Base-by-base conservation (phyloP, 2,329 filamentous ascomycete species). In the Phaeosphaeriaceae sp. region DNA sequence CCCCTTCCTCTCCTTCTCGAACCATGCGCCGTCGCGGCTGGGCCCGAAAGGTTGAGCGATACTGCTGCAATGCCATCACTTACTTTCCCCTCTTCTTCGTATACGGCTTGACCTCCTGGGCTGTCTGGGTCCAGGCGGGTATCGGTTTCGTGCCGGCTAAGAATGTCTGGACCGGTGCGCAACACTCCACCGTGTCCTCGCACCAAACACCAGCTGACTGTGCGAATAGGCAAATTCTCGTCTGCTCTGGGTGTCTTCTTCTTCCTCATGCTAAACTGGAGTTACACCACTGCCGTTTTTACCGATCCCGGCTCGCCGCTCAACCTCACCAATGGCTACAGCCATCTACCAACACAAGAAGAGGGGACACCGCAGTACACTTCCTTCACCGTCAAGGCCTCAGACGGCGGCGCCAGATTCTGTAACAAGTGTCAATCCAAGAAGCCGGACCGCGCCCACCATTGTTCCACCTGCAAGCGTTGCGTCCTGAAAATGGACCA, bases 401-500 rank as follows among this genome's bases (percentile, higher is more conserved):
- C 70, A 7, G 92, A 90, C 34, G 94, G 94, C 63, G 89, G 89
- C 64, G 77, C 89, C 43, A 85, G 94, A 46, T 97, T 88, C 78
- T 99, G 94, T 82, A 97, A 97, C 77, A 99, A 99, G 77, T 99
- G 94, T 74, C 90, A 95, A 77, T 87, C 87, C 43, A 85, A 89
- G 56, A 99, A 99, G 78, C 94, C 94, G 34, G 94, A 99, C 76
- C 90, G 94, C 53, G 87, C 93, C 26, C 94, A 99, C 74, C 94
- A 99, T 78, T 99, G 94, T 81, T 96, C 91, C 9, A 95, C 92
- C 3, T 99, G 94, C 76, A 86, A 88, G 61, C 88, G 89, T 67
- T 99, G 94, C 73, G 92, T 99, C 20, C 81, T 99, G 73, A 99
- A 99, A 80, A 99, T 99, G 94, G 94, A 99, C 71, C 94, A 99